A percentile compares a stretch with the other conserved stretches of the same genome.
Conservation (phyloP, 148 eudicot genomes). For the Agrostemma githago region DNA sequence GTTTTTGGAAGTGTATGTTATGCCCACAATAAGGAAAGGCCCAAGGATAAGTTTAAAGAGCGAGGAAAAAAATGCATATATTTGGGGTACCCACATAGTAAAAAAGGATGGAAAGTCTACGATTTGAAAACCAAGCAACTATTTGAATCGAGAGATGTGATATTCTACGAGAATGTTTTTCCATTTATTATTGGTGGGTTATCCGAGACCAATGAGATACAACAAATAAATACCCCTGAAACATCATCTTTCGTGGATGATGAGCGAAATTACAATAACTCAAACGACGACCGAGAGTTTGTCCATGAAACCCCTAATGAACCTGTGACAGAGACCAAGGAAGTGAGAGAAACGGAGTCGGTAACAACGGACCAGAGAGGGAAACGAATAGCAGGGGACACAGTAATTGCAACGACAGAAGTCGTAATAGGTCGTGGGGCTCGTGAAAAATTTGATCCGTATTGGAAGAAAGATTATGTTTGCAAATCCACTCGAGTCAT, state of each 20-base stretch:
- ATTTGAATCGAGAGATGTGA: neutral
- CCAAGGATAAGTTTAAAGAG: neutral
- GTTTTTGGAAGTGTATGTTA: conserved; percentile 6
- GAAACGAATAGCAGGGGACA: neutral
- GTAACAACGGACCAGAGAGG: neutral
- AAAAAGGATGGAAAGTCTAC: conserved; percentile 1
- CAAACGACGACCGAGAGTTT: no score
- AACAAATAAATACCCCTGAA: neutral
- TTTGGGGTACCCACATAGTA: neutral
- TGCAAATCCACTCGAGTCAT: neutral
- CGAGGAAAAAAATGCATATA: neutral
- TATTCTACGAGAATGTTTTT: neutral
- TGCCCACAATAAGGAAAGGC: neutral
- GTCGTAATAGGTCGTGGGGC: neutral
- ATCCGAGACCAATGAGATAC: neutral
- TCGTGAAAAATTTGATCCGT: neutral
- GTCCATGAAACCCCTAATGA: no score
- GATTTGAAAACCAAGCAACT: neutral
- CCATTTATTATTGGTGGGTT: neutral
- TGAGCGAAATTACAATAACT: no score
- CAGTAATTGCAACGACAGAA: neutral
- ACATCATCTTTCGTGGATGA: no score
- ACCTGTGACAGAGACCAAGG: neutral
- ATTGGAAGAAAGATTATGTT: neutral
- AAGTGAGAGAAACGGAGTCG: neutral